Conservation (phyloP, 768 basidiomycete genomes). For the Hygrocybe coccinea region DNA sequence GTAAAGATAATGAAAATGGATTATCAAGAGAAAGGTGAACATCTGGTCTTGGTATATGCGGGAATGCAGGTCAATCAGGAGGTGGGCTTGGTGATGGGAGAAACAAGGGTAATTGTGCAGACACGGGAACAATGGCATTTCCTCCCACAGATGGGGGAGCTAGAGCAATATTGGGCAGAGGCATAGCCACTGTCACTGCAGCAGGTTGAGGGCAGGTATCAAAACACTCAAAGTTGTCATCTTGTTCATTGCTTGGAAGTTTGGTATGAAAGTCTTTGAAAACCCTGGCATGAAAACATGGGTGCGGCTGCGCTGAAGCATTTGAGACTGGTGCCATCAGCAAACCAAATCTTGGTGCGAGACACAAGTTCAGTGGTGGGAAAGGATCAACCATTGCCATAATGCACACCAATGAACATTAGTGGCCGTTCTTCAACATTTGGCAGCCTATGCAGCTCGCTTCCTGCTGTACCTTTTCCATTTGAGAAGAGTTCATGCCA, state of each 20-base stretch:
- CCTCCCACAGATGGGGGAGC: too few relatives aligned
- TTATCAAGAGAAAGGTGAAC: too few relatives aligned
- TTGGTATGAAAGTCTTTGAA: neutral
- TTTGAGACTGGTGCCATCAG: neutral
- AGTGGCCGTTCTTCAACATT: neutral
- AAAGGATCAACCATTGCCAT: neutral
- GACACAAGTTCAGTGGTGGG: neutral
- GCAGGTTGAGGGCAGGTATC: neutral
- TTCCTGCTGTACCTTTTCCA: neutral
- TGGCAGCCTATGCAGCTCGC: neutral
- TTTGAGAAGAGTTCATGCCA: neutral
- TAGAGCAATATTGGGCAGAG: too few relatives aligned
- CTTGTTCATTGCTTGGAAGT: neutral
- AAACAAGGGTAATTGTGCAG: neutral
- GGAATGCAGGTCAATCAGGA: too few relatives aligned
- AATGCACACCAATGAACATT: neutral
- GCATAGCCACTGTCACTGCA: too few relatives aligned
- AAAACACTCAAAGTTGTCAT: neutral
- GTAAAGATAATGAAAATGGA: neutral
- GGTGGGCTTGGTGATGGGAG: neutral
- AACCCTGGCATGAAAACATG: neutral
- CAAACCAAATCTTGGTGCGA: neutral
- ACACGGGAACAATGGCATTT: too few relatives aligned
- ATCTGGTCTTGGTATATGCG: too few relatives aligned
- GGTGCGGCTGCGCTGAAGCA: neutral